Evolutionary conservation across 1,284 basidiomycete species (phyloP).

Genomic region (Kwoniella shivajii): DNA sequence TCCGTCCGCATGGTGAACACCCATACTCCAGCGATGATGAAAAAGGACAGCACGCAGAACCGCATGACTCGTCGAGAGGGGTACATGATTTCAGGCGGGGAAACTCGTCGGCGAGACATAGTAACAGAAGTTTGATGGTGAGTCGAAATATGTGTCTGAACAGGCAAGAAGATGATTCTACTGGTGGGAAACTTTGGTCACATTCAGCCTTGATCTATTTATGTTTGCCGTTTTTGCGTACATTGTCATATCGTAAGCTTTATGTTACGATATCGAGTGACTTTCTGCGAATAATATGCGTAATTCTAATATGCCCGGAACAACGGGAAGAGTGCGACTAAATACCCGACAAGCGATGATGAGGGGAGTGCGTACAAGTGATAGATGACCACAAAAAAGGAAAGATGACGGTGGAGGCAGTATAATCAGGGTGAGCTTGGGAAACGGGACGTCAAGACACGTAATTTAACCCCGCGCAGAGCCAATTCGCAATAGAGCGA

Average conservation of each 20-base stretch:
- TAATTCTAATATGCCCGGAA: neutral
- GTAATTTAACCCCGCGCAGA: too few relatives aligned
- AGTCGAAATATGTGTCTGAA: neutral
- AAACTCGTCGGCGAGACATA: slow-evolving; percentile 5
- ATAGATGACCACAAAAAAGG: too few relatives aligned
- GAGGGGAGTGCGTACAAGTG: neutral
- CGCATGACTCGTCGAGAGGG: slow-evolving; percentile 2
- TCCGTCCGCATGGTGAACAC: neutral
- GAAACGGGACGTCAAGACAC: too few relatives aligned
- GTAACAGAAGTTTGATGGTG: neutral
- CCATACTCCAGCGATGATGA: slow-evolving; percentile 11
- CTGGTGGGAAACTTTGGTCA: neutral
- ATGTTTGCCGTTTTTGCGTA: too few relatives aligned
- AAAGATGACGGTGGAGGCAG: too few relatives aligned
- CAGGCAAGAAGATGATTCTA: neutral
- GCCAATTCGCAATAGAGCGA: too few relatives aligned
- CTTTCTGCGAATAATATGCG: neutral
- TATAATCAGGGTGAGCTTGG: too few relatives aligned
- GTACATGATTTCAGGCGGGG: slow-evolving; percentile 1
- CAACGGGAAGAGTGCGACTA: neutral
- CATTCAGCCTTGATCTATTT: too few relatives aligned
- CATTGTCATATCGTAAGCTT: neutral
- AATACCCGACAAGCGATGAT: neutral
- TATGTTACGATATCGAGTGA: neutral
- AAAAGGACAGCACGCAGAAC: slow-evolving; percentile 6